Percentiles rank a stretch among this genome's conserved stretches.
phyloP scores from a whole-genome alignment of 495 filamentous ascomycete species.

The Podospora anserina region DNA sequence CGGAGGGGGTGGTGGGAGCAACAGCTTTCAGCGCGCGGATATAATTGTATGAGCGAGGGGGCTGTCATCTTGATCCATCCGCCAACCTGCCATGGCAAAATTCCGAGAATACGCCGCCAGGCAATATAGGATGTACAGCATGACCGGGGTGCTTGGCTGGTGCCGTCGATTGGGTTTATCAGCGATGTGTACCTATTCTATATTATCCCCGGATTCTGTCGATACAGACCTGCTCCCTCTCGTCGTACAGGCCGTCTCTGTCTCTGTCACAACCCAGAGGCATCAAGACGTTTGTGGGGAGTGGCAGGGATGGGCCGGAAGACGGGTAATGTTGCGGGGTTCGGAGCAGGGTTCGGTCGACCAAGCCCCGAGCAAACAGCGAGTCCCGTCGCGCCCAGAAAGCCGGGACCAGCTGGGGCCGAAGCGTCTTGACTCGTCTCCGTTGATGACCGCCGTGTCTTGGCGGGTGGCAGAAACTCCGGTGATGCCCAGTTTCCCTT shows the following conservation, averaged over 20 bases:
- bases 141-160: neutral
- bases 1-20: neutral
- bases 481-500: no score
- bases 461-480: no score
- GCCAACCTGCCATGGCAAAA: conserved; percentile 7
- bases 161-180: neutral
- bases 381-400: neutral
- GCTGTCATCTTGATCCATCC: neutral
- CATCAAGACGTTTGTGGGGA: neutral
- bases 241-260: neutral
- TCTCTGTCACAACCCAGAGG: neutral
- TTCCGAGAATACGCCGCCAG: conserved; percentile 27
- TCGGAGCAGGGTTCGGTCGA: conserved; percentile 8
- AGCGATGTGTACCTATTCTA: conserved; percentile 1
- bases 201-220: neutral
- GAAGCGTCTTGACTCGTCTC: neutral
- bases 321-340: conserved; percentile 3
- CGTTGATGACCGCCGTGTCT: neutral
- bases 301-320: neutral
- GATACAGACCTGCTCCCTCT: neutral
- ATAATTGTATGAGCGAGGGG: conserved; percentile 14
- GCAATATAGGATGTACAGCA: conserved; percentile 8
- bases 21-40: conserved; percentile 10
- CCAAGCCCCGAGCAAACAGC: conserved; percentile 13
- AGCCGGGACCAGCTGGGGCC: conserved; percentile 10